A percentile compares a stretch with the other conserved stretches of the same genome.
phyloP scores from a whole-genome alignment of 2,329 filamentous ascomycete species.

The Pseudogymnoascus sp. region DNA sequence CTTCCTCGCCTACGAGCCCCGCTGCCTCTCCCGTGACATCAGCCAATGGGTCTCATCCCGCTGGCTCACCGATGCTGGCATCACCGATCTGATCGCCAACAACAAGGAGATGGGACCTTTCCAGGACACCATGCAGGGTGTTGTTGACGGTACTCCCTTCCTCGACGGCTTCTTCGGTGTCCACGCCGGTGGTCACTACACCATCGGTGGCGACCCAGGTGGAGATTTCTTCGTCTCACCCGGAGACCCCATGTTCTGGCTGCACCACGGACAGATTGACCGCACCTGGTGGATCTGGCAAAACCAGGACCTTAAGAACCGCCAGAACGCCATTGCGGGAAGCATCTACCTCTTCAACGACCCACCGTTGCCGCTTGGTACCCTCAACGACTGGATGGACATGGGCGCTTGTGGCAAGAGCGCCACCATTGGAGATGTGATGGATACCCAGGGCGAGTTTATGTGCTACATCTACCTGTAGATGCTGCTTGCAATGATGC shows the following conservation, averaged over 20 bases:
- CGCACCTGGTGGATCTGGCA: constrained; percentile 43
- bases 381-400: neutral
- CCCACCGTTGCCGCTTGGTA: neutral
- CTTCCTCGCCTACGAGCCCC: constrained; percentile 34
- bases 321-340: constrained; percentile 25
- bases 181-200: constrained; percentile 32
- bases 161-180: constrained; percentile 23
- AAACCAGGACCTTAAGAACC: constrained; percentile 34
- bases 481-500: neutral
- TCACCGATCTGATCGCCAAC: constrained; percentile 33
- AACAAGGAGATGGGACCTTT: constrained; percentile 34
- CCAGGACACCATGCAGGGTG: constrained; percentile 39
- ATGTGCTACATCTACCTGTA: constrained; percentile 8
- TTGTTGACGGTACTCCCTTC: constrained; percentile 22
- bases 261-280: constrained; percentile 41
- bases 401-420: neutral
- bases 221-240: constrained; percentile 38
- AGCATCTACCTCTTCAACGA: constrained; percentile 37
- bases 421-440: neutral
- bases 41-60: constrained; percentile 31
- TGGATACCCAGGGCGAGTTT: neutral
- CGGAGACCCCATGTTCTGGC: constrained; percentile 39
- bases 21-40: constrained; percentile 37
- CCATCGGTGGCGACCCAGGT: constrained; percentile 37
- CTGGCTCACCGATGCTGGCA: constrained; percentile 27